Evolutionary conservation across 257 asterid species (phyloP).

Genomic region (Petunia secreta): DNA sequence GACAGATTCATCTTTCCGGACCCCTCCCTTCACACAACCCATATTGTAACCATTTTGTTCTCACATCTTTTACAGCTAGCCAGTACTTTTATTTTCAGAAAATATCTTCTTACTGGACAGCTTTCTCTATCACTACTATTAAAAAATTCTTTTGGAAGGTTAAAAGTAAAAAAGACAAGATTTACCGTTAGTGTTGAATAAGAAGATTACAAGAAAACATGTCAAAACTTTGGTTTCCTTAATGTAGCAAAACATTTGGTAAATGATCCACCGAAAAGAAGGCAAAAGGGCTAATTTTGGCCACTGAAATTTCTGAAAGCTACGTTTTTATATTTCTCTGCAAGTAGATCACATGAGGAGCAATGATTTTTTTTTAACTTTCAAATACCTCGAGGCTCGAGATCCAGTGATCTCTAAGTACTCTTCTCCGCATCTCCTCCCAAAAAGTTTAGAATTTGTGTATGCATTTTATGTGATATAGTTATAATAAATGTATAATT

Average conservation of each 20-base stretch:
- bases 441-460: too few relatives aligned
- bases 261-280: not conserved
- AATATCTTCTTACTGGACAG: not conserved
- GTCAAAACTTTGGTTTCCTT: too few relatives aligned
- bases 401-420: not conserved
- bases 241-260: too few relatives aligned
- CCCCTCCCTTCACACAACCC: too few relatives aligned
- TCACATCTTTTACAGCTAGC: too few relatives aligned
- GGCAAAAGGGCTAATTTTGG: conserved; percentile 9
- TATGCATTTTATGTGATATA: too few relatives aligned
- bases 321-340: conserved; percentile 19
- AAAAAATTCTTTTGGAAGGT: not conserved
- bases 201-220: too few relatives aligned
- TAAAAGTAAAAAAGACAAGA: too few relatives aligned
- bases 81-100: not conserved
- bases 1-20: conserved; percentile 32
- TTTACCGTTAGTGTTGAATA: too few relatives aligned
- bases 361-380: conserved; percentile 20
- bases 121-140: not conserved
- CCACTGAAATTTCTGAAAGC: conserved; percentile 30
- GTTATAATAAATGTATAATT: too few relatives aligned
- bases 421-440: conserved; percentile 10
- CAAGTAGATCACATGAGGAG: conserved; percentile 32
- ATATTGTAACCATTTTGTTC: too few relatives aligned
- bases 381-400: not conserved